Conservation (phyloP, 345 rosid species). For the Lepidium africanum region DNA sequence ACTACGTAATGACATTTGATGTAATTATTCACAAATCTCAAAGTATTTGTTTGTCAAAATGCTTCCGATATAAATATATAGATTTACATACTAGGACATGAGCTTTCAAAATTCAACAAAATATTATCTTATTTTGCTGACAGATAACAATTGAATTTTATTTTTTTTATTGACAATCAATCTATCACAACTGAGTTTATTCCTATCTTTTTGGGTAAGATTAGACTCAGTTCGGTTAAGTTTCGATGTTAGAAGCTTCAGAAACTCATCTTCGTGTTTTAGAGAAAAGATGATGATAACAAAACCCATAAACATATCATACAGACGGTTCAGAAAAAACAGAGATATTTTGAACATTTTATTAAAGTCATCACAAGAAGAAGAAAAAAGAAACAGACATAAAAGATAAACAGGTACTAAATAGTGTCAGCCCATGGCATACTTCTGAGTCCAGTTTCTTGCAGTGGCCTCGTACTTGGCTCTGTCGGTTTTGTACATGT, state of each 20-base stretch:
- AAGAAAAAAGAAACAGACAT: neutral
- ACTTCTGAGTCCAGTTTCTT: conserved; percentile 23
- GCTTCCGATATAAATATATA: no score
- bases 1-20: no score
- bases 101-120: no score
- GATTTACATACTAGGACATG: no score
- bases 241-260: neutral
- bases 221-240: no score
- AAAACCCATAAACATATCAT: neutral
- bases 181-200: no score
- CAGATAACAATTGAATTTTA: no score
- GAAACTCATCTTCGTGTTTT: neutral
- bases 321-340: neutral
- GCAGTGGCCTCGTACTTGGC: conserved; percentile 22
- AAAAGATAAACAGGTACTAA: neutral
- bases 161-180: no score
- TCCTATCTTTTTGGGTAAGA: no score
- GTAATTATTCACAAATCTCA: no score
- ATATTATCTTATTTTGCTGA: no score
- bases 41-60: no score
- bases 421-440: conserved; percentile 19
- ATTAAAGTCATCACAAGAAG: neutral
- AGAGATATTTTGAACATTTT: neutral
- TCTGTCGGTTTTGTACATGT: conserved; percentile 29
- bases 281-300: neutral